Base-by-base conservation (phyloP, 139 green algal genomes). In the Asterochloris sp. region DNA sequence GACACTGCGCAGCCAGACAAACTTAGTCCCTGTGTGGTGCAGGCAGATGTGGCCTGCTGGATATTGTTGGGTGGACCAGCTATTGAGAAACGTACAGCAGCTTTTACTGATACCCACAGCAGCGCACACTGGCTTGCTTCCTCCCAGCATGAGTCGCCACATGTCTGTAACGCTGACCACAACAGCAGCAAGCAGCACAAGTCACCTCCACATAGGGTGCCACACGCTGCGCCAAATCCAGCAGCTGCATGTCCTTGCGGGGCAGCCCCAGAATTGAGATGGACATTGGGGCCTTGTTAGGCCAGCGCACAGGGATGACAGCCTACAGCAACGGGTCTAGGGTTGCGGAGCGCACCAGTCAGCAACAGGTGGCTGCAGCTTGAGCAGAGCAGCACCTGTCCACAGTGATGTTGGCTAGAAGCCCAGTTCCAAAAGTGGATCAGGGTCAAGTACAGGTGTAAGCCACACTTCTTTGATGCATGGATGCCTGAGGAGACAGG, bases 241-340 rank as follows among this genome's bases (percentile, higher is more conserved):
- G 68, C 81, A 91, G 80, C 38, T 63, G 68, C n/a, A 91, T 77
- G 74, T 91, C 88, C 13, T 74, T 76, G 76, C 78, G 83, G 23
- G 82, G 83, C 81, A 91, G 78, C 38, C 78, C 75, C 24, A 91
- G 29, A 64, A 91, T 63, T 13, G 88, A 84, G 0, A 91, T 27
- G 4, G 73, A 79, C 66, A 87, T 62, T 26, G 87, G 84, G 79
- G 74, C 23, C 64, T 27, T 64, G 14, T 62, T 82, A 0, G 81
- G 80, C 38, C 82, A 6, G 6, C 13, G 12, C 28, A 84, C 74
- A 13, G 81, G 81, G 23, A 84, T 60, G 21, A 27, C n/a, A 62
- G 76, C 81, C 81, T 84, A 54, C 38, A 54, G 38, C 38, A 54
- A 2, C 2, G 38, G 38, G 38, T 54, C 4, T 54, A 54, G 38